Conservation (phyloP, 1,284 basidiomycete genomes). For the Hemileia vastatrix region DNA sequence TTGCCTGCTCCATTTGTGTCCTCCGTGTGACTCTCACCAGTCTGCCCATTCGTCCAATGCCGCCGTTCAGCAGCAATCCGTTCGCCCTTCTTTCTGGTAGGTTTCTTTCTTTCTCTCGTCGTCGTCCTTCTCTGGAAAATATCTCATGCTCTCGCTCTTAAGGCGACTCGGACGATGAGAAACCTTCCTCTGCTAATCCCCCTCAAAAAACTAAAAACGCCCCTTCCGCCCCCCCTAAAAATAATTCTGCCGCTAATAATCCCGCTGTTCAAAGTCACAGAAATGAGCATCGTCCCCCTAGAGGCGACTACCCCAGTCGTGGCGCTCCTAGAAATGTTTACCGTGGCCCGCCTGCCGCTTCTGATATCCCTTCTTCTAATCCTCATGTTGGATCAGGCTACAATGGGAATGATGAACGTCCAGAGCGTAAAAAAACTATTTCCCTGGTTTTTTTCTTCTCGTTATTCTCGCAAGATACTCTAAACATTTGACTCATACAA, state of each 20-base stretch:
- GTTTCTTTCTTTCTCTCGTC: not conserved
- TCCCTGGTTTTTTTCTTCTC: too few relatives aligned
- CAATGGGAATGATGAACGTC: conserved; percentile 19
- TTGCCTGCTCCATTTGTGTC: too few relatives aligned
- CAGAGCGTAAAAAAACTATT: conserved; percentile 16
- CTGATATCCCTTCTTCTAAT: conserved; percentile 15
- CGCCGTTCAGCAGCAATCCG: conserved; percentile 19
- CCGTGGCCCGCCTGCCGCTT: not conserved
- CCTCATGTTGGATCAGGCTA: conserved; percentile 13
- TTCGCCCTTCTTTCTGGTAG: conserved; percentile 23
- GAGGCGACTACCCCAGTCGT: conserved; percentile 21
- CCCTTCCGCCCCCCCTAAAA: not conserved
- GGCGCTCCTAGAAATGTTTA: conserved; percentile 21
- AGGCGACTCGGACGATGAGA: conserved; percentile 23
- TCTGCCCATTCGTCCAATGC: too few relatives aligned
- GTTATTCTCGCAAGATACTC: too few relatives aligned
- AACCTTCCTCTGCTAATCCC: not conserved
- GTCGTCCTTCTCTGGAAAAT: not conserved
- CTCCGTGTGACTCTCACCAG: too few relatives aligned
- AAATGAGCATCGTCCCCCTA: too few relatives aligned
- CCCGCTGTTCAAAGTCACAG: conserved; percentile 9
- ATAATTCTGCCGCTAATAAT: conserved; percentile 9
- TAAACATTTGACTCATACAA: too few relatives aligned
- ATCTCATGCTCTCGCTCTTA: not conserved
- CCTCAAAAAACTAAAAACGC: conserved; percentile 7